Percentiles rank a stretch among this genome's conserved stretches.
phyloP scores from a whole-genome alignment of 345 rosid species.

The Euphorbia tirucalli region DNA sequence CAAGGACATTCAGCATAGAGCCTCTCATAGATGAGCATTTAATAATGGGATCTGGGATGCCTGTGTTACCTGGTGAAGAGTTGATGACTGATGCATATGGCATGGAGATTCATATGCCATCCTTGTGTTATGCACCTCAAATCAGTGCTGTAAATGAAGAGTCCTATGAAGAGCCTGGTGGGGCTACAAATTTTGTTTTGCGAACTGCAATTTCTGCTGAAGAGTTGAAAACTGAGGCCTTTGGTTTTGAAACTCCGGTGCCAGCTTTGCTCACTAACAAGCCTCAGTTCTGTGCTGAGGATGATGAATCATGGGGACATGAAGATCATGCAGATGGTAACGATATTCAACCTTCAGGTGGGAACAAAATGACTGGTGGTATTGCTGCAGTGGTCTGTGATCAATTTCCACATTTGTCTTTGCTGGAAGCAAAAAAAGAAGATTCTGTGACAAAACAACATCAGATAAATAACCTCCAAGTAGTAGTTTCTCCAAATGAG shows the following conservation, averaged over 20 bases:
- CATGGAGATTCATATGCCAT: not conserved
- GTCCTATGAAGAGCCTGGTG: constrained; percentile 7
- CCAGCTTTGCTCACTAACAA: constrained; percentile 20
- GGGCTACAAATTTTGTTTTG: constrained; percentile 15
- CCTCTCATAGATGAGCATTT: not conserved
- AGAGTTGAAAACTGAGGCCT: constrained; percentile 12
- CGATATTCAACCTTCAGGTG: constrained; percentile 24
- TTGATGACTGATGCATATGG: not conserved
- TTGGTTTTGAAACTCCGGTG: constrained; percentile 11
- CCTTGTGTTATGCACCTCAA: not conserved
- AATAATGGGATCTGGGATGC: not conserved
- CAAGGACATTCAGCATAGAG: not conserved
- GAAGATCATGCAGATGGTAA: constrained; percentile 22
- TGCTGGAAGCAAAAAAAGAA: constrained; percentile 15
- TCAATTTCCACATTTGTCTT: constrained; percentile 20
- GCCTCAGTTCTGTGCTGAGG: constrained; percentile 22
- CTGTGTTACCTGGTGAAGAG: constrained; percentile 17
- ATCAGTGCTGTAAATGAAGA: not conserved
- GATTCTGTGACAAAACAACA: constrained; percentile 3
- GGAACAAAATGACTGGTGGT: constrained; percentile 14
- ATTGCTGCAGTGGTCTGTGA: not conserved
- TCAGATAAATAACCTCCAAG: constrained; percentile 9
- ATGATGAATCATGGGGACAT: constrained; percentile 24
- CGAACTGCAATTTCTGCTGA: constrained; percentile 13
- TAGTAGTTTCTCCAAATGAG: constrained; percentile 16